These are phyloP conservation scores for Xylariaceae sp. DNA, from an alignment of 2,329 filamentous ascomycete species.

Conservation along the genomic window DNA sequence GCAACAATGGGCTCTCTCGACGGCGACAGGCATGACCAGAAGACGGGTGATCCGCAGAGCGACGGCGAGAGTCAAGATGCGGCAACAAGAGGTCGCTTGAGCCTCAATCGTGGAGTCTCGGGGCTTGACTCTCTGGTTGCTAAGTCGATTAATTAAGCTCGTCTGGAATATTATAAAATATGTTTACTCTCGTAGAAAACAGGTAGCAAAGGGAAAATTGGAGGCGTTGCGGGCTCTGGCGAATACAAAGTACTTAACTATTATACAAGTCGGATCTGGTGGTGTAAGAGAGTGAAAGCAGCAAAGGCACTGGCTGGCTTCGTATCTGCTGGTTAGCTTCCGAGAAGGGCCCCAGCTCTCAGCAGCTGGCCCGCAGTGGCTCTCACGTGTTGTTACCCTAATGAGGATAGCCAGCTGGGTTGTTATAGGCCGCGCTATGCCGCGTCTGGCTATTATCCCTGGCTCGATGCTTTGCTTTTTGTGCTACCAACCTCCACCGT, in stretches of 20 bases:
- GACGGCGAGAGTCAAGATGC: background rate
- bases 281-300: background rate
- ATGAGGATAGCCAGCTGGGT: background rate
- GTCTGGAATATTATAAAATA: background rate
- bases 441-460: slow-evolving; percentile 1
- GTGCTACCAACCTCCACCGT: too few relatives aligned
- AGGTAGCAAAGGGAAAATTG: slow-evolving; percentile 5
- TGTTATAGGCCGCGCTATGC: background rate
- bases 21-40: slow-evolving; percentile 16
- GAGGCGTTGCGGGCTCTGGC: background rate
- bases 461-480: background rate
- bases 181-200: background rate
- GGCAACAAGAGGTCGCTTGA: slow-evolving; percentile 18
- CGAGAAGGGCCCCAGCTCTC: background rate
- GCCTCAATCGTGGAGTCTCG: slow-evolving; percentile 24
- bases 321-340: background rate
- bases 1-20: slow-evolving; percentile 8
- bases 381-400: slow-evolving; percentile 6
- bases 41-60: slow-evolving; percentile 18
- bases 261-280: background rate
- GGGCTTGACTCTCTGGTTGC: background rate
- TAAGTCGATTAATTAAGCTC: background rate
- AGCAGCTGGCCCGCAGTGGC: background rate
- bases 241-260: background rate
- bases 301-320: background rate